Percentiles rank a stretch among this genome's conserved stretches.
Evolutionary conservation across 257 asterid species (phyloP).

Genomic region (Petunia secreta): DNA sequence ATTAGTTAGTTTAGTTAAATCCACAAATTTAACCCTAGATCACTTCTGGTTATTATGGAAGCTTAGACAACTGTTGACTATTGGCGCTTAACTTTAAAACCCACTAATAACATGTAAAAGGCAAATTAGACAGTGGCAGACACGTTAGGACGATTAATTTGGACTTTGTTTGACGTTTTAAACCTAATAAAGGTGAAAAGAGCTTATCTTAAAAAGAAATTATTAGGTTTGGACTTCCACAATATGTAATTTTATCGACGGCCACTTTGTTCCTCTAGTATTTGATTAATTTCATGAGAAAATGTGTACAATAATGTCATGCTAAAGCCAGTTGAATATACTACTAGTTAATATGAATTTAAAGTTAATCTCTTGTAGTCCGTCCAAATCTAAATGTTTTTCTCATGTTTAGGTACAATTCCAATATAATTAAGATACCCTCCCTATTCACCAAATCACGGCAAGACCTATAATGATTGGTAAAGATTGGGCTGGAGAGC

Average conservation of each 20-base stretch:
- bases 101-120: constrained; percentile 21
- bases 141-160: constrained; percentile 9
- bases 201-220: constrained; percentile 8
- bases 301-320: not conserved
- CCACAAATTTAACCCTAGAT: not conserved
- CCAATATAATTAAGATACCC: not conserved
- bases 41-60: not conserved
- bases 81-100: constrained; percentile 10
- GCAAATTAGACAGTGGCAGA: constrained; percentile 27
- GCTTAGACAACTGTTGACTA: not conserved
- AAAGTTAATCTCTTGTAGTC: too few relatives aligned
- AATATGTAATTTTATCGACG: not conserved
- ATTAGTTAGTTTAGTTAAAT: too few relatives aligned
- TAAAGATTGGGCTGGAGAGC: too few relatives aligned
- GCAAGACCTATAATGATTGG: not conserved
- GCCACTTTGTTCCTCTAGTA: not conserved
- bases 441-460: not conserved
- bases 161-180: constrained; percentile 22
- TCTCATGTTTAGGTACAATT: not conserved
- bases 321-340: too few relatives aligned
- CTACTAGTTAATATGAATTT: too few relatives aligned
- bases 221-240: constrained; percentile 17
- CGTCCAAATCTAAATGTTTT: too few relatives aligned
- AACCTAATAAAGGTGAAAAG: constrained; percentile 19
- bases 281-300: constrained; percentile 9